Base-by-base conservation (phyloP, 805 yeast species). In the Saccharomycopsis javanensis region DNA sequence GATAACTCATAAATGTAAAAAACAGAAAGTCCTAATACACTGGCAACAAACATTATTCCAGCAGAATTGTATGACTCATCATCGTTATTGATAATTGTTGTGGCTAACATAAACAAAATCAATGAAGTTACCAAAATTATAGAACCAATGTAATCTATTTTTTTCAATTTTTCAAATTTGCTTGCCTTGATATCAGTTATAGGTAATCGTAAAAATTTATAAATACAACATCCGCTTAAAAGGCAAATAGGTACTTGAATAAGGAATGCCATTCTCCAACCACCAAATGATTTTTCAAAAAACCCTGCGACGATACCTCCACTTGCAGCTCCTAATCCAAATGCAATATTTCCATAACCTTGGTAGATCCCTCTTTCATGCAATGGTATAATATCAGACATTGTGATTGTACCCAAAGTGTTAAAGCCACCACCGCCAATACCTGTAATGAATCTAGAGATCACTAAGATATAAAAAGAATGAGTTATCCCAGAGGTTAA, bases 361-460 rank as follows among this genome's bases (percentile, higher is more conserved):
- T 88, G 96, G 68, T 78, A 86, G 35, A 87, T 68, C 1, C 95
- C 95, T 58, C 96, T 75, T 55, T 84, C 79, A 57, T 92, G 74
- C 60, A 86, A 76, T 1, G 94, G 83, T 28, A 90, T 83, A 51
- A 88, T 72, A 68, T 89, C 96, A 28, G 88, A 80, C 63, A 85
- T 78, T 2, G 90, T 77, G 57, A 89, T 85, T 5, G 96, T 83
- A 16, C 88, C 79, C 63, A 88, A 72, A 0, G 91, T 77, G 54
- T 84, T 80, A 65, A 89, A 79, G 0, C 96, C 96, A 5, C 96
- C 94, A n/a, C 96, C 96, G 11, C 96, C 96, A 57, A 86, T 78
- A 18, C 97, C 97, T 27, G 95, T 83, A 54, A 89, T 74, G 60
- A 88, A 81, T 64, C 88, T 73, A 3, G 86, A 86, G 30, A 79